Percentiles rank a stretch among this genome's conserved stretches.
phyloP scores from a whole-genome alignment of 2,329 filamentous ascomycete species.

The Polytolypa hystricis region DNA sequence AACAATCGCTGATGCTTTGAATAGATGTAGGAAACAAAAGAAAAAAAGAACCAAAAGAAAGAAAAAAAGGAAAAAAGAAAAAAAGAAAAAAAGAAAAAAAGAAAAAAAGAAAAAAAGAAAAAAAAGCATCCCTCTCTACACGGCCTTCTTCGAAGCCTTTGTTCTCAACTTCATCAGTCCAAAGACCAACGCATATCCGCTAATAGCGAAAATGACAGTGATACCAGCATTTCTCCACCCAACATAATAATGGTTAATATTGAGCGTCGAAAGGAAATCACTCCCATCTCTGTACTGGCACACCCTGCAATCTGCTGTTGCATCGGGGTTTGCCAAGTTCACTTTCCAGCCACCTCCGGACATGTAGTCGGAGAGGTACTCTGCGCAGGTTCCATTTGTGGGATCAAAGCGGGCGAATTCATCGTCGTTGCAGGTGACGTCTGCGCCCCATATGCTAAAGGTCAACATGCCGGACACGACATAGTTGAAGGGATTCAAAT shows the following conservation, averaged over 20 bases:
- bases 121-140: conserved; percentile 8
- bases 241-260: conserved; percentile 50
- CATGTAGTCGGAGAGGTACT: conserved; percentile 47
- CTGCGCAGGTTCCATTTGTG: conserved; percentile 41
- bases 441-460: conserved; percentile 39
- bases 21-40: too few species aligned
- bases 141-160: conserved; percentile 27
- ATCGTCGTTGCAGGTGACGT: conserved; percentile 36
- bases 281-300: conserved; percentile 49
- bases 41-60: neutral
- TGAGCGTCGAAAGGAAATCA: conserved; percentile 50
- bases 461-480: conserved; percentile 46
- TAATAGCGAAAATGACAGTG: conserved; percentile 44
- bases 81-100: neutral
- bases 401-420: conserved; percentile 41
- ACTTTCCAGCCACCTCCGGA: conserved; percentile 32
- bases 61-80: neutral
- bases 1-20: too few species aligned
- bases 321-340: conserved; percentile 50
- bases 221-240: conserved; percentile 58
- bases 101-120: neutral
- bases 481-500: conserved; percentile 51
- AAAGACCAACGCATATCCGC: conserved; percentile 42
- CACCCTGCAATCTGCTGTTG: conserved; percentile 44
- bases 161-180: conserved; percentile 29